phyloP scores from a whole-genome alignment of 2,329 filamentous ascomycete genomes.

The Arthrobotrys pseudoclavata region DNA sequence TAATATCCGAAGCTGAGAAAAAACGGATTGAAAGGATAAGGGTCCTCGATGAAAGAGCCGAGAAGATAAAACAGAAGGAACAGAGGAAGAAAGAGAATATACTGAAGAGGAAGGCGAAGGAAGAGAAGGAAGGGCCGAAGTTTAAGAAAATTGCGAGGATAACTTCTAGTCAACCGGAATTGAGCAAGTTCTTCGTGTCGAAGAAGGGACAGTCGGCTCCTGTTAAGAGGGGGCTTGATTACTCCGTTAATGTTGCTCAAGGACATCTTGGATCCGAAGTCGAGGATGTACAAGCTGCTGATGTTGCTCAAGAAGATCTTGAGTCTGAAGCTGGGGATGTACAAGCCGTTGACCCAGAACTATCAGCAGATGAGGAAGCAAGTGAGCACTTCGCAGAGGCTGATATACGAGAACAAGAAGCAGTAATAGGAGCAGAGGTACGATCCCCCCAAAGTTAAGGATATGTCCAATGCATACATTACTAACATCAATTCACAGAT shows the following conservation, averaged over 20 bases:
- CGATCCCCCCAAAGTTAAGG: neutral
- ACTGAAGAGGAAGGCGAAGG: conserved; percentile 52
- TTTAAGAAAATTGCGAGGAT: conserved; percentile 46
- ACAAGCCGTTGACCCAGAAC: neutral
- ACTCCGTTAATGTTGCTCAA: conserved; percentile 4
- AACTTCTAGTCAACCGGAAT: conserved; percentile 54
- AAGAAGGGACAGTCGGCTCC: conserved; percentile 37
- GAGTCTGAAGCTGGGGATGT: neutral
- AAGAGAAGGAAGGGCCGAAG: conserved; percentile 53
- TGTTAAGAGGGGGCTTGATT: conserved; percentile 26
- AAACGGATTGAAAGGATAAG: conserved; percentile 45
- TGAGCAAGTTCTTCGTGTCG: conserved; percentile 50
- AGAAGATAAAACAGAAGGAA: conserved; percentile 53
- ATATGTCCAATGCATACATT: neutral
- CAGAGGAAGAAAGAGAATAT: conserved; percentile 56
- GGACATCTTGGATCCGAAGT: neutral
- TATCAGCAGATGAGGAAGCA: neutral
- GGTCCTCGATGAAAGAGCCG: conserved; percentile 47
- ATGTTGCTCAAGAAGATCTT: neutral
- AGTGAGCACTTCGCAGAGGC: no score
- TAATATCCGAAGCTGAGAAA: conserved; percentile 48
- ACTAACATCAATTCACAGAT: conserved; percentile 4
- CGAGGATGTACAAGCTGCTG: conserved; percentile 1
- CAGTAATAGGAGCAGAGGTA: conserved; percentile 23
- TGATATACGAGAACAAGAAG: no score